phyloP scores from a whole-genome alignment of 2,329 filamentous ascomycete species.

The Gnomoniopsis sp. region DNA sequence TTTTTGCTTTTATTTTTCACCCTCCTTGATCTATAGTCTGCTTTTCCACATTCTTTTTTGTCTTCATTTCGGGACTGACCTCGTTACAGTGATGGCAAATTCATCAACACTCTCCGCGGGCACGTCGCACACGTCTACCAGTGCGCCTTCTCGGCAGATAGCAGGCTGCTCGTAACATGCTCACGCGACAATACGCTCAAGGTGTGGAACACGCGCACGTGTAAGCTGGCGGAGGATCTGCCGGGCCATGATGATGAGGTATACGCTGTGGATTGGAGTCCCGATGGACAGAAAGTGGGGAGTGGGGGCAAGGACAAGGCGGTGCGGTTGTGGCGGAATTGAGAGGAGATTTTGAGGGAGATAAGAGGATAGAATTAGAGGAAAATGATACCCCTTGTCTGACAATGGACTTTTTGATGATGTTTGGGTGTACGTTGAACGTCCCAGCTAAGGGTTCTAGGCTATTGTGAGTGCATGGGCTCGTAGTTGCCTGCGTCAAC shows the following conservation, averaged over 20 bases:
- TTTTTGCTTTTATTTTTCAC: constrained; percentile 20
- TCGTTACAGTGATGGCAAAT: constrained; percentile 58
- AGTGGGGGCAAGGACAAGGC: constrained; percentile 93
- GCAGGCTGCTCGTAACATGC: constrained; percentile 78
- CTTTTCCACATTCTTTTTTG: neutral
- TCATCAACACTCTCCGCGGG: constrained; percentile 81
- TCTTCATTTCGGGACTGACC: constrained; percentile 5
- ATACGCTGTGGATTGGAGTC: constrained; percentile 92
- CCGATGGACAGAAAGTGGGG: constrained; percentile 82
- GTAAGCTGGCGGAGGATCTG: constrained; percentile 75
- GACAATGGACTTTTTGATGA: neutral
- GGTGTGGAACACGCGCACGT: constrained; percentile 86
- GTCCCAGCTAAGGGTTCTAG: too few relatives aligned
- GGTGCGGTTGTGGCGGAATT: constrained; percentile 64
- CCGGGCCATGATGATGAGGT: constrained; percentile 92
- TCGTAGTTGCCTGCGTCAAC: too few relatives aligned
- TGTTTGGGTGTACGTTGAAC: too few relatives aligned
- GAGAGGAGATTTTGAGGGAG: constrained; percentile 16
- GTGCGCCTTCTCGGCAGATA: constrained; percentile 89
- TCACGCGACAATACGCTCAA: constrained; percentile 94
- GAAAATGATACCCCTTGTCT: constrained; percentile 20
- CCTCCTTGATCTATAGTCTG: too few relatives aligned
- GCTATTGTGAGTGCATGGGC: too few relatives aligned
- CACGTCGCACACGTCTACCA: constrained; percentile 91
- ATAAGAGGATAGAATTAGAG: neutral